Conservation (phyloP, 2,329 filamentous ascomycete genomes). For the Dactylonectria estremocensis region DNA sequence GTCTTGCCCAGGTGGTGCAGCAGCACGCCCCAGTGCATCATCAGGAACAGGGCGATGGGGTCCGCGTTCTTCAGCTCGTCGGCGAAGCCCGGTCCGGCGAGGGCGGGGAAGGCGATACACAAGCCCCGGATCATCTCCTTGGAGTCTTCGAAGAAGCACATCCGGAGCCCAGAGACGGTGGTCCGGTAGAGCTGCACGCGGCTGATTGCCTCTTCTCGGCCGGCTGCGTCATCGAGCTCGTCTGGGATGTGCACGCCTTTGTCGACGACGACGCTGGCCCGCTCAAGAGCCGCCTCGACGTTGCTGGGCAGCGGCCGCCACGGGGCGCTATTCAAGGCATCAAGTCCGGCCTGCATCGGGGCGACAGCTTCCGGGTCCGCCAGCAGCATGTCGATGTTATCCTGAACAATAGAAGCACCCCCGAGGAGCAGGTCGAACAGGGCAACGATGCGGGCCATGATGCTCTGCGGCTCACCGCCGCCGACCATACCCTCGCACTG, state of each 20-base stretch:
- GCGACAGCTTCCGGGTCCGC: slow-evolving; percentile 12
- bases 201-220: slow-evolving; percentile 11
- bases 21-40: slow-evolving; percentile 57
- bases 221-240: background rate
- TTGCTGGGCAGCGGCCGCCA: background rate
- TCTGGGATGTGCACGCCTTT: slow-evolving; percentile 23
- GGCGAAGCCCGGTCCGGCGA: slow-evolving; percentile 51
- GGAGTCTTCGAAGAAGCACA: slow-evolving; percentile 55
- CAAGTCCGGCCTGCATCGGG: slow-evolving; percentile 14
- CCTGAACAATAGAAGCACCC: slow-evolving; percentile 36
- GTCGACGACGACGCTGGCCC: slow-evolving; percentile 33
- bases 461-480: slow-evolving; percentile 29
- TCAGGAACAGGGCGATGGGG: slow-evolving; percentile 54
- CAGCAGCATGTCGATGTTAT: slow-evolving; percentile 37
- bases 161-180: slow-evolving; percentile 51
- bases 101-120: slow-evolving; percentile 50
- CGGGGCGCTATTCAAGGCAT: slow-evolving; percentile 7
- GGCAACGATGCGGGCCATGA: slow-evolving; percentile 36
- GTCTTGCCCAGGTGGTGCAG: slow-evolving; percentile 44
- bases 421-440: slow-evolving; percentile 43
- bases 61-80: slow-evolving; percentile 50
- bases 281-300: slow-evolving; percentile 31
- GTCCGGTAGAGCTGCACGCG: slow-evolving; percentile 32
- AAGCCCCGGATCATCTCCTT: slow-evolving; percentile 51
- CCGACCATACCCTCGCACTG: slow-evolving; percentile 36